Percentiles rank a stretch among this genome's conserved stretches.
phyloP scores from a whole-genome alignment of 441 rosid species.

The Gossypium laxum region DNA sequence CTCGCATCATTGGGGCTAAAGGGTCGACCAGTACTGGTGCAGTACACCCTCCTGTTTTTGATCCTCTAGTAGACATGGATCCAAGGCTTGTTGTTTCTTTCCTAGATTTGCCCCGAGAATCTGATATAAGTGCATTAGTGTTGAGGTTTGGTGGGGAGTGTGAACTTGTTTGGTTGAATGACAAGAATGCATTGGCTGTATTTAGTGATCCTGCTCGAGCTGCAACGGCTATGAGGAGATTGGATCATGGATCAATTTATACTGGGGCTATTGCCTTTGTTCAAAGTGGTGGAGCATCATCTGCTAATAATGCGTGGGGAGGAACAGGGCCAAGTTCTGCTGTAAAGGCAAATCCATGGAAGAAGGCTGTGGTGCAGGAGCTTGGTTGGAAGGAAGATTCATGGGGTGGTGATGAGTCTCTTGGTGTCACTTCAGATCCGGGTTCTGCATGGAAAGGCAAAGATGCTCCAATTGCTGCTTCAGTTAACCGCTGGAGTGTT shows the following conservation, averaged over 20 bases:
- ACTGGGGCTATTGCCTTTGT: conserved; percentile 51
- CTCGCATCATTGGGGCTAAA: conserved; percentile 67
- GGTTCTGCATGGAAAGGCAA: conserved; percentile 46
- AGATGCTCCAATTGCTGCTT: conserved; percentile 46
- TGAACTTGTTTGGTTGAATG: conserved; percentile 88
- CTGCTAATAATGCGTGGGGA: conserved; percentile 59
- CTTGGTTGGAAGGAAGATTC: conserved; percentile 46
- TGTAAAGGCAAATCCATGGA: conserved; percentile 66
- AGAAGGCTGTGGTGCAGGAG: conserved; percentile 66
- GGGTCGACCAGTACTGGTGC: conserved; percentile 36
- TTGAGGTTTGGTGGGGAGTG: conserved; percentile 94
- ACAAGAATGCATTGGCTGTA: conserved; percentile 90
- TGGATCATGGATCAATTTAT: conserved; percentile 85
- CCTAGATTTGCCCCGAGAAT: conserved; percentile 83
- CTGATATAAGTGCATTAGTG: conserved; percentile 76
- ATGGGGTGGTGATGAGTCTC: conserved; percentile 69
- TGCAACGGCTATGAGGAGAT: conserved; percentile 92
- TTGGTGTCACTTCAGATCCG: conserved; percentile 40
- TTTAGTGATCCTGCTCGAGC: conserved; percentile 91
- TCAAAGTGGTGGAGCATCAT: conserved; percentile 38
- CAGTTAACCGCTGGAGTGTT: conserved; percentile 65
- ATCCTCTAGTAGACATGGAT: conserved; percentile 86
- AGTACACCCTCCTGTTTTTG: conserved; percentile 52
- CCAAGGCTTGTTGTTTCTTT: conserved; percentile 88
- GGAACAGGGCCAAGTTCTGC: conserved; percentile 30